phyloP scores from a whole-genome alignment of 2,329 filamentous ascomycete species.

The Exophiala viscosa region DNA sequence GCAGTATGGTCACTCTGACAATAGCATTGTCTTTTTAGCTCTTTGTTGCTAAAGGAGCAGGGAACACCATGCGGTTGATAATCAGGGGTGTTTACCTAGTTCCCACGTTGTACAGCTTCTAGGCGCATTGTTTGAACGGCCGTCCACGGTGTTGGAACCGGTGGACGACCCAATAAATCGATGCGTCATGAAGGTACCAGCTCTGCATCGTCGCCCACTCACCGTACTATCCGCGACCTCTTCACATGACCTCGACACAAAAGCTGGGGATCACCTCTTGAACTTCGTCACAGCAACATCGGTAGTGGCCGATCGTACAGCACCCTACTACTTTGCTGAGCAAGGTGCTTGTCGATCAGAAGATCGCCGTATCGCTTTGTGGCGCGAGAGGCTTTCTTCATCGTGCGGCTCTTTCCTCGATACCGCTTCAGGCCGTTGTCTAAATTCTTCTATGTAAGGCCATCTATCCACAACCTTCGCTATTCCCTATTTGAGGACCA shows the following conservation, averaged over 20 bases:
- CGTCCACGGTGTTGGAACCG: not conserved
- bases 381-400: not conserved
- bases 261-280: not conserved
- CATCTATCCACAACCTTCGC: not conserved
- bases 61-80: conserved; percentile 4
- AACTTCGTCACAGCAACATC: too few species aligned
- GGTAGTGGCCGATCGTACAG: too few species aligned
- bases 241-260: not conserved
- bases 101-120: conserved; percentile 3
- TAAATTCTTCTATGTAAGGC: not conserved
- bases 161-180: not conserved
- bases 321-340: too few species aligned
- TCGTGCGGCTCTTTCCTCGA: conserved; percentile 12
- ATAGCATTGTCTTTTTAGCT: not conserved
- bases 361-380: not conserved
- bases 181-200: not conserved
- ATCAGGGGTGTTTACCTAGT: not conserved
- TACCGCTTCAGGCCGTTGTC: not conserved
- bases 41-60: not conserved
- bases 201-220: not conserved
- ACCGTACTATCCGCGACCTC: not conserved
- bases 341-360: not conserved
- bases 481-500: not conserved
- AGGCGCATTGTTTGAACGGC: not conserved
- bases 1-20: not conserved